Evolutionary conservation across 1,139 yeast species (phyloP), one percentile per base, ranked within the genome.

Genomic region (Scheffersomyces parashehatae): DNA sequence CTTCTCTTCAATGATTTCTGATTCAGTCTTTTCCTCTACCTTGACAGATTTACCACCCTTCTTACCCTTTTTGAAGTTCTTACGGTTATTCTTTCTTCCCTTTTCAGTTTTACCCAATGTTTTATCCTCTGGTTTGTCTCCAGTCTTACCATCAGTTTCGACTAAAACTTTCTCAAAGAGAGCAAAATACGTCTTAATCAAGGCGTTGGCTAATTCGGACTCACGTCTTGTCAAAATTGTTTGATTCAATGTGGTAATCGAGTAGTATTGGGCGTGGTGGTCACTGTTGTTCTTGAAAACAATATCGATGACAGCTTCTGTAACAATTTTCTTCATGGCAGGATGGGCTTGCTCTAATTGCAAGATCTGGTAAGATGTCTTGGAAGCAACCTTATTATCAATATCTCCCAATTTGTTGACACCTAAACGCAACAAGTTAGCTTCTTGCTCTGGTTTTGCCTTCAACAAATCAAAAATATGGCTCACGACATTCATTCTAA

Each of bases 391-490:
- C 62, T 89, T 90, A 52, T 88, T 86, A 53, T 93, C 97, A 39
- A 79, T 77, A 60, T 93, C 99, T 68, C 99, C 99, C 39, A 93
- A 75, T 63, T 93, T 93, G 65, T 95, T 93, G 39, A 90, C 95
- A 40, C 96, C 97, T 45, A 95, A 74, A 55, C 93, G 79, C 56
- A 93, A 74, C 52, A 95, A 73, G 62, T 95, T 93, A 40, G 85
- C 95, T 67, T 93, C 99, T 70, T 95, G 99, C 68, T 93, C 99
- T 3, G 99, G 98, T 62, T 91, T 93, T 12, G 86, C 77, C 53
- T 82, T 83, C 48, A 93, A 70, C 37, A 93, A 73, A 48, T 88
- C 96, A 54, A 91, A 87, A 35, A 91, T 77, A 59, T 88, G 93
- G 38, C 79, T 73, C 32, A 90, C 77, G 33, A 88, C 82, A 50